Percentiles rank a stretch among this genome's conserved stretches.
These are phyloP conservation scores for Zanthoxylum bungeanum DNA, from an alignment of 345 rosid species.

Conservation along the genomic window DNA sequence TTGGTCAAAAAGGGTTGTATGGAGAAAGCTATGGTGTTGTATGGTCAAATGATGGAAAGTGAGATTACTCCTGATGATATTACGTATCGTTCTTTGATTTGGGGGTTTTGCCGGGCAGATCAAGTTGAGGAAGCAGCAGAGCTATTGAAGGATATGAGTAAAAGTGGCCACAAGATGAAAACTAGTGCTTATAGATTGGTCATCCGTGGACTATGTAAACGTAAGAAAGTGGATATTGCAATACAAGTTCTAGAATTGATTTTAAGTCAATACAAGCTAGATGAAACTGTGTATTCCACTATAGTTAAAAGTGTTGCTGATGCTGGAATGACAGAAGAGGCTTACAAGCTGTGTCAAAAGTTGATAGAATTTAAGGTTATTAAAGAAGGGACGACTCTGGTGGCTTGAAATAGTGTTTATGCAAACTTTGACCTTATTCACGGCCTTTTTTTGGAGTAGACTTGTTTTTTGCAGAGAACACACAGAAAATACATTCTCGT, in stretches of 20 bases:
- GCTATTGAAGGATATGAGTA: slow-evolving; percentile 52
- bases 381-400: slow-evolving; percentile 13
- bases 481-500: slow-evolving; percentile 5
- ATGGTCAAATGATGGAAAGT: slow-evolving; percentile 47
- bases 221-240: slow-evolving; percentile 57
- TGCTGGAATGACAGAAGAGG: slow-evolving; percentile 63
- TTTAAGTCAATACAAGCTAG: slow-evolving; percentile 45
- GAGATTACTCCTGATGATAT: slow-evolving; percentile 73
- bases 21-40: slow-evolving; percentile 51
- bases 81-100: slow-evolving; percentile 57
- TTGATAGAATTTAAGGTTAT: slow-evolving; percentile 44
- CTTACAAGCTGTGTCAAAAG: slow-evolving; percentile 47
- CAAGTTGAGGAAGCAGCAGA: slow-evolving; percentile 52
- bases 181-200: slow-evolving; percentile 45
- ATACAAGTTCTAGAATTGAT: slow-evolving; percentile 59
- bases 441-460: background rate
- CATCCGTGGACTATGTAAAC: slow-evolving; percentile 57
- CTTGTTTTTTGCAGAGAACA: background rate
- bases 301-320: slow-evolving; percentile 48
- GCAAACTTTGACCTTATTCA: background rate
- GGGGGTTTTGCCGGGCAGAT: slow-evolving; percentile 60
- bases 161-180: slow-evolving; percentile 45
- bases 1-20: slow-evolving; percentile 48
- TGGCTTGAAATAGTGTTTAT: background rate
- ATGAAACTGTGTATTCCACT: slow-evolving; percentile 35